Evolutionary conservation across 2,329 filamentous ascomycete species (phyloP).

Genomic region (Trichoderma simmonsii): DNA sequence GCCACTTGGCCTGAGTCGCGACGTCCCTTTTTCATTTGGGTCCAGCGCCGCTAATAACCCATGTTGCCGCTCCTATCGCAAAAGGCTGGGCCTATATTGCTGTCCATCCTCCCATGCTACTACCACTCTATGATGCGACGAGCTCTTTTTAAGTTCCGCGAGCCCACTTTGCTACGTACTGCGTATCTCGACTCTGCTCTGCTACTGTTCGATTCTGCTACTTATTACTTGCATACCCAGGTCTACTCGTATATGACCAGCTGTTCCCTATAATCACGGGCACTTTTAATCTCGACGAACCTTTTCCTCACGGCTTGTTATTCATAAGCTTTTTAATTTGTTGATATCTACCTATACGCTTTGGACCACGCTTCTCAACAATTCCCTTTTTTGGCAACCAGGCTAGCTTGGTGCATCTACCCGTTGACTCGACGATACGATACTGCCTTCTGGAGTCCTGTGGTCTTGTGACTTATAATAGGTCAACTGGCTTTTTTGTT

Average conservation of each 20-base stretch:
- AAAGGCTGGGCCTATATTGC: conserved; percentile 14
- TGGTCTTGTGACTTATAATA: neutral
- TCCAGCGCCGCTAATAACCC: conserved; percentile 13
- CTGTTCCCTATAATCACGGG: neutral
- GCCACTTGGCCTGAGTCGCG: conserved; percentile 19
- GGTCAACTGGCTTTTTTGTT: neutral
- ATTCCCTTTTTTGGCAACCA: conserved; percentile 41
- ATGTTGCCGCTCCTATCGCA: conserved; percentile 19
- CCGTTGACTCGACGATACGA: conserved; percentile 23
- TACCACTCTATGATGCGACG: conserved; percentile 14
- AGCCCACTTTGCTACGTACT: conserved; percentile 7
- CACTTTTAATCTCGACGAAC: neutral
- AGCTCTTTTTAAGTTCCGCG: conserved; percentile 14
- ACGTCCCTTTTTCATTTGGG: conserved; percentile 17
- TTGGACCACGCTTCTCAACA: conserved; percentile 29
- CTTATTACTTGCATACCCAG: neutral
- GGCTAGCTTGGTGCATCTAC: conserved; percentile 33
- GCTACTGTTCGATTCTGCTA: neutral
- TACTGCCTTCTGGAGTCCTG: neutral
- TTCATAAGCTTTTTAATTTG: neutral
- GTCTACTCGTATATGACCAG: neutral
- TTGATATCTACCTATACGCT: neutral
- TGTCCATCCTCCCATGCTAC: conserved; percentile 14
- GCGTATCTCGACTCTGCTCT: neutral
- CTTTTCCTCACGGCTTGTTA: neutral